Evolutionary conservation across 1,139 yeast genomes (phyloP).

Genomic region (Sugiyamaella novakii): DNA sequence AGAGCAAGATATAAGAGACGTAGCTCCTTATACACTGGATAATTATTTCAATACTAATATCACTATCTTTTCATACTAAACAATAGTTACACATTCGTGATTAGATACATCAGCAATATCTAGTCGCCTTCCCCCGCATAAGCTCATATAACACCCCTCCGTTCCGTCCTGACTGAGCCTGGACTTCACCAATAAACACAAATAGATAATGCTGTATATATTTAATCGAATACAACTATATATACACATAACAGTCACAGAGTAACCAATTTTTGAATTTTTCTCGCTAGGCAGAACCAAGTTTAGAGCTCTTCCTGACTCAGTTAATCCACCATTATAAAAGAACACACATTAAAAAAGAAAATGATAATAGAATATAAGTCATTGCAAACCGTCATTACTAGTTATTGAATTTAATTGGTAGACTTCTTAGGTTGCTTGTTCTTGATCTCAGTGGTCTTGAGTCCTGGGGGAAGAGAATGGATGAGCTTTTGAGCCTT

Average conservation of each 20-base stretch:
- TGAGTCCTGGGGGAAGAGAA: conserved; percentile 95
- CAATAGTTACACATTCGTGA: no score
- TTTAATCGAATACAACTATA: conserved; percentile 8
- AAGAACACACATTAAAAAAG: conserved; percentile 10
- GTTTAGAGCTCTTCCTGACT: conserved; percentile 17
- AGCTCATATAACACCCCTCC: background rate
- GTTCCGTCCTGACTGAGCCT: conserved; percentile 5
- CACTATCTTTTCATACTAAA: no score
- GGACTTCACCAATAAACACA: background rate
- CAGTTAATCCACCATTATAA: conserved; percentile 14
- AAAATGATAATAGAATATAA: conserved; percentile 15
- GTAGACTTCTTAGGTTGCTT: conserved; percentile 38
- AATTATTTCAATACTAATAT: no score
- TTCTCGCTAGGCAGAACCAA: conserved; percentile 16
- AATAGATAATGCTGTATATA: conserved; percentile 14
- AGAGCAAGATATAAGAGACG: no score
- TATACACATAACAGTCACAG: conserved; percentile 10
- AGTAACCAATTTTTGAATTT: conserved; percentile 11
- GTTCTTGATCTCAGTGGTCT: conserved; percentile 53
- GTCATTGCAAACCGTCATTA: conserved; percentile 16
- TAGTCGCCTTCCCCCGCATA: no score
- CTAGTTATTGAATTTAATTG: conserved; percentile 12
- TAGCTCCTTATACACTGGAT: no score
- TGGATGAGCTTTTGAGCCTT: conserved; percentile 98
- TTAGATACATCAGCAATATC: no score